Percentiles rank a stretch among this genome's conserved stretches.
phyloP scores from a whole-genome alignment of 2,329 filamentous ascomycete genomes.

The Cordyceps militaris region DNA sequence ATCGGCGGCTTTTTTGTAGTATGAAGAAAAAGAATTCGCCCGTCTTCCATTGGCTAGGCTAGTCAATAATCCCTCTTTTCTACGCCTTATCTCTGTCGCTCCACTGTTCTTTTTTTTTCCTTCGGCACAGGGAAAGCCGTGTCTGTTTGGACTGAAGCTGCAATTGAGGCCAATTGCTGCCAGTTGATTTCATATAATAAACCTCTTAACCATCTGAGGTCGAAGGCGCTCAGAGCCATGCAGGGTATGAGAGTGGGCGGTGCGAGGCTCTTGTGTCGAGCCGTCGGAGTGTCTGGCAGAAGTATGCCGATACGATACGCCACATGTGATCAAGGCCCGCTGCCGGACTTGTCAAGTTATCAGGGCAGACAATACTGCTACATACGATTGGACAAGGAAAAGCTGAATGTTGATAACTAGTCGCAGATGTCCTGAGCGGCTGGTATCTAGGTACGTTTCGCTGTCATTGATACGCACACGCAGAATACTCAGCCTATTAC shows the following conservation, averaged over 20 bases:
- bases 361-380: too few species aligned
- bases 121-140: neutral
- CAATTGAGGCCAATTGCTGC: neutral
- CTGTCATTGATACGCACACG: too few species aligned
- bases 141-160: neutral
- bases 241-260: neutral
- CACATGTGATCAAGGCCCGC: too few species aligned
- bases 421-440: too few species aligned
- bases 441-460: too few species aligned
- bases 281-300: too few species aligned
- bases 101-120: neutral
- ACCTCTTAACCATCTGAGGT: neutral
- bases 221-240: neutral
- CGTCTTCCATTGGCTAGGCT: neutral
- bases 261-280: too few species aligned
- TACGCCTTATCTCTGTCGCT: constrained; percentile 1
- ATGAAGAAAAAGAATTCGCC: neutral
- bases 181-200: neutral
- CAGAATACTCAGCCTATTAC: too few species aligned
- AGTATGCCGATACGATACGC: too few species aligned
- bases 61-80: neutral
- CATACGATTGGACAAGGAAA: too few species aligned
- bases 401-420: too few species aligned
- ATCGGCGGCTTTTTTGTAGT: neutral
- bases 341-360: neutral